Conservation (phyloP, 495 filamentous ascomycete species). For the Penicillium robsamsonii region DNA sequence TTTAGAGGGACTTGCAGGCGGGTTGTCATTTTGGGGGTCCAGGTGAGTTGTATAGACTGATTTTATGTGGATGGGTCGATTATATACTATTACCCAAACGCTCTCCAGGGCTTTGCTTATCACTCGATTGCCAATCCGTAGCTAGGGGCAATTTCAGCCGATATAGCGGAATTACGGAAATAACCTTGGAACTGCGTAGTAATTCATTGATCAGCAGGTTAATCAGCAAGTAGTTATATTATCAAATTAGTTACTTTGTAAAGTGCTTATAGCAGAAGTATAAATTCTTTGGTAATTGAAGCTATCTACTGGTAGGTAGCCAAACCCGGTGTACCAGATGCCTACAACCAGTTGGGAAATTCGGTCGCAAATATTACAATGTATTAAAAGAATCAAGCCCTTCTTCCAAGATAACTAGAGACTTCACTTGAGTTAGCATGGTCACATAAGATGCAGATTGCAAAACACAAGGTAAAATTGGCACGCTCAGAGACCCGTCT, state of each 20-base stretch:
- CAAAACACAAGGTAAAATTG: neutral
- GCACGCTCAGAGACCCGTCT: constrained; percentile 29
- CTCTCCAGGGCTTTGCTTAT: neutral
- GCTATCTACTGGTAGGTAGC: neutral
- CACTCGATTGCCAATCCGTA: neutral
- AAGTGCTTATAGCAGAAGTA: neutral
- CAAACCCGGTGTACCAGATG: too few species aligned
- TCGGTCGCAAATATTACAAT: neutral
- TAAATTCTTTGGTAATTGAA: neutral
- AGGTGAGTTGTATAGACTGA: too few species aligned
- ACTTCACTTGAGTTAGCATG: constrained; percentile 3
- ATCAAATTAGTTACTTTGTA: too few species aligned
- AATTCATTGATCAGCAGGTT: too few species aligned
- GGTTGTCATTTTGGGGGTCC: neutral
- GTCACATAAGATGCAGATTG: neutral
- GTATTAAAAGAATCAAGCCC: neutral
- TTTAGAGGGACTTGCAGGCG: neutral
- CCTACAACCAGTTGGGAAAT: too few species aligned
- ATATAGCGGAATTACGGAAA: neutral
- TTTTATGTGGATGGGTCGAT: neutral
- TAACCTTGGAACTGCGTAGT: neutral
- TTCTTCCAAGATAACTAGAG: neutral
- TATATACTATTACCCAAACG: neutral
- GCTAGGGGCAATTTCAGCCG: neutral
- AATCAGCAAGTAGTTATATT: too few species aligned